phyloP scores from a whole-genome alignment of 208 protist genomes.

The Trypanosoma congolense region DNA sequence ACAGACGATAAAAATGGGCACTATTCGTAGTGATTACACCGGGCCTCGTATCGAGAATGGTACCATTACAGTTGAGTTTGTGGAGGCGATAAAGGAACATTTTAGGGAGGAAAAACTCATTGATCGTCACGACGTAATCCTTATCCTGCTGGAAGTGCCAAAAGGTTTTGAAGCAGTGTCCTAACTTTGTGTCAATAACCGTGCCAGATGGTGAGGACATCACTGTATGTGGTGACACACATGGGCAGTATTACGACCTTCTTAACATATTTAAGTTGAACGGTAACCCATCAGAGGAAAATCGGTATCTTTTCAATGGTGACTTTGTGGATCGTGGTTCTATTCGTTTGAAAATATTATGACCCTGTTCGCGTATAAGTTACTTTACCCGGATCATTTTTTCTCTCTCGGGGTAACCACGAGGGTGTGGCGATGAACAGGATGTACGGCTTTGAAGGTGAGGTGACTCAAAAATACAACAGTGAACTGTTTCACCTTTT shows the following conservation, averaged over 20 bases:
- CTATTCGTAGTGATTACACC: constrained; percentile 50
- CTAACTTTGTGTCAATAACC: constrained; percentile 86
- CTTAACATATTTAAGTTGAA: constrained; percentile 96
- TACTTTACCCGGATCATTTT: constrained; percentile 94
- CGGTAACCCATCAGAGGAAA: constrained; percentile 74
- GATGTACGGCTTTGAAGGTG: constrained; percentile 98
- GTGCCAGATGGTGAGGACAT: constrained; percentile 84
- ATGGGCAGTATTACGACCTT: constrained; percentile 98
- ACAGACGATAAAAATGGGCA: constrained; percentile 69
- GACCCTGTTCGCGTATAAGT: constrained; percentile 94
- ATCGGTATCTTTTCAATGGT: constrained; percentile 95
- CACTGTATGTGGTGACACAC: constrained; percentile 98
- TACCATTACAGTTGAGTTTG: constrained; percentile 70
- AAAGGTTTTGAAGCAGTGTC: constrained; percentile 69
- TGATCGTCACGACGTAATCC: constrained; percentile 78
- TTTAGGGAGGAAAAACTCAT: constrained; percentile 82
- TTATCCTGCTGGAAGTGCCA: constrained; percentile 79
- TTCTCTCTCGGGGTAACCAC: constrained; percentile 95
- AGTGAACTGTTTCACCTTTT: constrained; percentile 92
- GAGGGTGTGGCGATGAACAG: constrained; percentile 95
- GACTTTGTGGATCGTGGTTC: constrained; percentile 97
- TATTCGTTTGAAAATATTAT: constrained; percentile 96
- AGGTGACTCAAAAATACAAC: constrained; percentile 95
- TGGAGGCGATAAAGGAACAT: constrained; percentile 72
- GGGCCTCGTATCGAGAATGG: constrained; percentile 74